Evolutionary conservation across 2,329 filamentous ascomycete genomes (phyloP), one percentile per base, ranked within the genome.

Genomic region (Colletotrichum scovillei): DNA sequence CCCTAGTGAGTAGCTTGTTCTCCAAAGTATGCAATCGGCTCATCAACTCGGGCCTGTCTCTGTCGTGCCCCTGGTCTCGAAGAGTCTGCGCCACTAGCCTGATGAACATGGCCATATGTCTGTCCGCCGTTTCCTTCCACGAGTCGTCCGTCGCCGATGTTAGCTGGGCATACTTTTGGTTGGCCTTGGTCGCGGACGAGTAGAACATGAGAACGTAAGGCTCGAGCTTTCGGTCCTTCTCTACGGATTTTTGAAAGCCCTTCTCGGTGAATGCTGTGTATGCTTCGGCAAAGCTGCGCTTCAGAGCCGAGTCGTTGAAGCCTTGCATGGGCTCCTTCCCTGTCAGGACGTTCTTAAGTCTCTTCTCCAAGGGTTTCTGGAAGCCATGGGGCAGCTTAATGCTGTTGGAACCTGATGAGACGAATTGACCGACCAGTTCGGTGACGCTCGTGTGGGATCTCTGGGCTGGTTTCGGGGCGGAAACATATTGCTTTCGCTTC

Each of bases 161-260:
- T 81, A 93, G 92, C 78, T 98, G 89, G 74, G 97, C 85, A 22
- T 84, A 95, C 82, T 93, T 92, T 78, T 98, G 89, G 74, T 97
- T 84, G 38, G 84, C 95, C 81, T 97, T 97, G 58, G 95, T 97
- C 7, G 97, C 95, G 75, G 94, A 93, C 1, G 95, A 97, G 84
- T 97, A 98, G 87, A 99, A 98, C 76, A 98, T 98, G 77, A 99
- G 88, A 64, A 99, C 91, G 64, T 98, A 86, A 75, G 97, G 95
- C 83, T 99, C 97, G 26, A 97, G 92, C 79, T 96, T 92, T 75
- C 96, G 91, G 82, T 98, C 96, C 84, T 97, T 97, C 80, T 98
- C 95, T 86, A 98, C 95, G 72, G 92, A 93, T 85, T 95, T 97
- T 77, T 94, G 92, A 80, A 98, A 98, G 58, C 91, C 92, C 74